Evolutionary conservation across 176 grass and related monocot species (phyloP).

Genomic region (Alloteropsis semialata): DNA sequence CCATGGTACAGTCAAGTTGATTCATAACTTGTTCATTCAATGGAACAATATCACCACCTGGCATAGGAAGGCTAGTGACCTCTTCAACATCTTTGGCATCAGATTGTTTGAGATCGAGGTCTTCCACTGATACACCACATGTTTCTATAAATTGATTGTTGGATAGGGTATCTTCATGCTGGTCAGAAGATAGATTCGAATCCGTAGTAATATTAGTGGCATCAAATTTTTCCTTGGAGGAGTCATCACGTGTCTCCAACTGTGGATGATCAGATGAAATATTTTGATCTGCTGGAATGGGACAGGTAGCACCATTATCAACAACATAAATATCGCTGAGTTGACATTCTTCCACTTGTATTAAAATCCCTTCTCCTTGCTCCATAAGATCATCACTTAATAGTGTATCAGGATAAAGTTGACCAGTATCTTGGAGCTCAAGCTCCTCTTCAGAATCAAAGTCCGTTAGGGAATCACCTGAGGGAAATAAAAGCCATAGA

Average conservation of each 20-base stretch:
- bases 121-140: conserved; percentile 1
- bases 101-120: conserved; percentile 7
- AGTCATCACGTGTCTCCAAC: conserved; percentile 10
- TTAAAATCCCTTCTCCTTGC: background rate
- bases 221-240: conserved; percentile 19
- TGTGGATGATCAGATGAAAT: conserved; percentile 19
- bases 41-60: conserved; percentile 31
- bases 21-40: conserved; percentile 45
- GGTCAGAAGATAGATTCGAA: conserved; percentile 1
- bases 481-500: conserved; percentile 26
- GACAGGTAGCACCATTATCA: conserved; percentile 10
- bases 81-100: conserved; percentile 20
- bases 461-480: conserved; percentile 43
- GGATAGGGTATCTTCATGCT: conserved; percentile 1
- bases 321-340: background rate
- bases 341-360: conserved; percentile 26
- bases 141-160: conserved; percentile 4
- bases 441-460: conserved; percentile 51
- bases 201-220: conserved; percentile 15
- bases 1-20: conserved; percentile 11
- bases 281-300: conserved; percentile 16
- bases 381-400: conserved; percentile 25
- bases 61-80: conserved; percentile 36
- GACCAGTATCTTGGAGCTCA: conserved; percentile 34
- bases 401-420: conserved; percentile 22